A percentile compares a stretch with the other conserved stretches of the same genome.
phyloP scores from a whole-genome alignment of 1,284 basidiomycete genomes.

The Naganishia albida region DNA sequence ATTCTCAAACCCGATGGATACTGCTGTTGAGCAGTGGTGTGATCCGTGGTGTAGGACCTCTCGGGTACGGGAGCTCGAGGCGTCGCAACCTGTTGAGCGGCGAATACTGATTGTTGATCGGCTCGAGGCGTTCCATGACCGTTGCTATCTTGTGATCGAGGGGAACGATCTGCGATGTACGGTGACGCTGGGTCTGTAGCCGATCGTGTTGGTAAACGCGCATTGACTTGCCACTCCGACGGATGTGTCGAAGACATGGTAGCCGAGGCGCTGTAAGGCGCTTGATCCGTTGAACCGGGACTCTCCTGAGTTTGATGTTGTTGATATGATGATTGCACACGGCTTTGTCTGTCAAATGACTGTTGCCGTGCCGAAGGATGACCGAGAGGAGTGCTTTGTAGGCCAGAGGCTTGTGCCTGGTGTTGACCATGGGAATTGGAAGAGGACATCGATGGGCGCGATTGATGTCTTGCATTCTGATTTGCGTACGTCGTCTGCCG shows the following conservation, averaged over 20 bases:
- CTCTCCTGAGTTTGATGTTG: neutral
- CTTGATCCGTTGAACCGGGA: neutral
- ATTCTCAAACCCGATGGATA: conserved; percentile 7
- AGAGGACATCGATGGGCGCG: conserved; percentile 12
- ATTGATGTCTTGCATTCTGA: conserved; percentile 2
- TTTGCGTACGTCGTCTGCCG: conserved; percentile 1
- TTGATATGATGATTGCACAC: neutral
- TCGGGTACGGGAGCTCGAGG: conserved; percentile 3
- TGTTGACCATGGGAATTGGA: conserved; percentile 17
- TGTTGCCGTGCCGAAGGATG: neutral
- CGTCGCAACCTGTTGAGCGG: conserved; percentile 6
- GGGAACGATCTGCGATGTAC: conserved; percentile 2
- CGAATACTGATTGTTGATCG: conserved; percentile 13
- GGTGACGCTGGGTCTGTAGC: conserved; percentile 24
- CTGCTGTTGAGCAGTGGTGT: conserved; percentile 9
- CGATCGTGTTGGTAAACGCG: conserved; percentile 7
- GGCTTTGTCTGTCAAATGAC: conserved; percentile 4
- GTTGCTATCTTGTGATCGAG: conserved; percentile 6
- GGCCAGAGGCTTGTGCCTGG: neutral
- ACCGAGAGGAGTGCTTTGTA: neutral
- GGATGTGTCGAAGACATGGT: conserved; percentile 15
- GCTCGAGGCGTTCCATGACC: conserved; percentile 13
- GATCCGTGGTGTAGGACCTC: conserved; percentile 6
- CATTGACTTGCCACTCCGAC: conserved; percentile 14
- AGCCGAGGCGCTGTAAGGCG: conserved; percentile 15